Conservation (phyloP, 2,329 filamentous ascomycete genomes). For the Sporothrix humicola region DNA sequence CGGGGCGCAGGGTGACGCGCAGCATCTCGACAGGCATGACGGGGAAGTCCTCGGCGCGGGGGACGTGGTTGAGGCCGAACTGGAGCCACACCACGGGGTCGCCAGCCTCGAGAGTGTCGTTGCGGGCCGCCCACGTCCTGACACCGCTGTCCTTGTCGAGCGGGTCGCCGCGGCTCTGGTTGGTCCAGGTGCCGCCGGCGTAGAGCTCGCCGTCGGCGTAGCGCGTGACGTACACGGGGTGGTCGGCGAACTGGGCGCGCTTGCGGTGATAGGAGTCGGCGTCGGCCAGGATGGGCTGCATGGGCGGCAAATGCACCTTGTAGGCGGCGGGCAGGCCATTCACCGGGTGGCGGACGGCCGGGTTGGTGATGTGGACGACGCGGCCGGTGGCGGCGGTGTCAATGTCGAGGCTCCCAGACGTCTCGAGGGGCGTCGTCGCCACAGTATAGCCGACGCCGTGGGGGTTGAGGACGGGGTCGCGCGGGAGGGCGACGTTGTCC, state of each 20-base stretch:
- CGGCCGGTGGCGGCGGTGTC: conserved; percentile 60
- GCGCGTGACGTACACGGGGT: conserved; percentile 54
- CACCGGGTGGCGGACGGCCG: conserved; percentile 49
- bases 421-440: conserved; percentile 50
- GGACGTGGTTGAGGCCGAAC: conserved; percentile 67
- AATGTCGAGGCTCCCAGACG: conserved; percentile 56
- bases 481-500: conserved; percentile 51
- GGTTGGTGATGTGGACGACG: conserved; percentile 57
- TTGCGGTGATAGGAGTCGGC: conserved; percentile 48
- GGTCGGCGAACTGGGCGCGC: conserved; percentile 52
- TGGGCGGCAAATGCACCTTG: conserved; percentile 54
- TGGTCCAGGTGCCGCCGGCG: conserved; percentile 52
- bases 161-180: conserved; percentile 50
- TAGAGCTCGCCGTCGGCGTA: conserved; percentile 53
- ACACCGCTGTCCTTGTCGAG: conserved; percentile 46
- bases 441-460: conserved; percentile 57
- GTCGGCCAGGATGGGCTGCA: conserved; percentile 53
- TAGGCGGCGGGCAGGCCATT: conserved; percentile 54
- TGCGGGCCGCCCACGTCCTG: conserved; percentile 45
- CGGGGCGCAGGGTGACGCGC: conserved; percentile 57
- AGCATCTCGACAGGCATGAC: conserved; percentile 57
- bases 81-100: conserved; percentile 63
- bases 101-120: conserved; percentile 47
- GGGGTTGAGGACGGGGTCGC: conserved; percentile 52
- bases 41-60: conserved; percentile 69